phyloP scores from a whole-genome alignment of 768 basidiomycete species.

The Tricholoma matsutake region DNA sequence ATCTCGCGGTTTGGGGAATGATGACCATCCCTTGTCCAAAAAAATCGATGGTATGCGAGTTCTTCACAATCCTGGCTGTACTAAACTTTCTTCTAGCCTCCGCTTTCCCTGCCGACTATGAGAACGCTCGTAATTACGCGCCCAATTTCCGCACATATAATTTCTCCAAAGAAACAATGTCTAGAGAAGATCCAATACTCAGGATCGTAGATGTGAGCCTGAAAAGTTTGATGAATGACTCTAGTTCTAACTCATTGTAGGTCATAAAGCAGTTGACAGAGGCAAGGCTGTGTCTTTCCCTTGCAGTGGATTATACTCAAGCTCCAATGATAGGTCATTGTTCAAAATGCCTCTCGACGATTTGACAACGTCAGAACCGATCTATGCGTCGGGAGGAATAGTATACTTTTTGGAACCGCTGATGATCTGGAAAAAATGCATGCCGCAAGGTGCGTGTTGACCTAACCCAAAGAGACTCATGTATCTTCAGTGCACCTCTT shows the following conservation, averaged over 20 bases:
- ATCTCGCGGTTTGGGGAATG: background rate
- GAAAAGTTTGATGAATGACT: background rate
- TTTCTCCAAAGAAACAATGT: constrained; percentile 1
- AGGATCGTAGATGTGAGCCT: constrained; percentile 42
- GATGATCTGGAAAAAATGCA: constrained; percentile 44
- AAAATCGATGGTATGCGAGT: background rate
- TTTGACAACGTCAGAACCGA: constrained; percentile 48
- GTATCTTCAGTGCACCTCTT: background rate
- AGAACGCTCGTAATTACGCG: background rate
- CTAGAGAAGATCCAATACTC: constrained; percentile 5
- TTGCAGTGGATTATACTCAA: background rate
- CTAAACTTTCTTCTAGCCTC: background rate
- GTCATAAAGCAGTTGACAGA: constrained; percentile 49
- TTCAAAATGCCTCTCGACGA: constrained; percentile 42
- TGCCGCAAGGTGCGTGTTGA: constrained; percentile 36
- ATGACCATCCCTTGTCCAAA: background rate
- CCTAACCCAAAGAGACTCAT: constrained; percentile 1
- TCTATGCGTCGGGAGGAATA: constrained; percentile 41
- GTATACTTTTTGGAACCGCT: constrained; percentile 44
- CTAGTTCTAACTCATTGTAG: constrained; percentile 24
- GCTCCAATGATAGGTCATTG: constrained; percentile 37
- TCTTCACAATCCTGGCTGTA: background rate
- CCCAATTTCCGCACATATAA: background rate
- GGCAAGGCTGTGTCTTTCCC: constrained; percentile 22
- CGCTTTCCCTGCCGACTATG: background rate